Conservation (phyloP, 192 early-diverging fungal species). For the Ramicandelaber brevisporus region DNA sequence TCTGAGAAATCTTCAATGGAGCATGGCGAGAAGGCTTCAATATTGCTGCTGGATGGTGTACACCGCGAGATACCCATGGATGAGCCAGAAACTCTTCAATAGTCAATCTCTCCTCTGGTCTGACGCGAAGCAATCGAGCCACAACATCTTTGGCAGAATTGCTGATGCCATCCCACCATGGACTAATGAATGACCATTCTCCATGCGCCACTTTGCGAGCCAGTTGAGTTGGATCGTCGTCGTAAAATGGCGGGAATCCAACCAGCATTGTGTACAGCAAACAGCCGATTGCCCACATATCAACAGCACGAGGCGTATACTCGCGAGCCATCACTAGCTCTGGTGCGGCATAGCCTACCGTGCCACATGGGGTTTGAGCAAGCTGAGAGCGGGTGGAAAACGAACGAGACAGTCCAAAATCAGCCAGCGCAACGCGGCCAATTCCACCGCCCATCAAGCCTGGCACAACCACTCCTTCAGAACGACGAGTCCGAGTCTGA, state of each 20-base stretch:
- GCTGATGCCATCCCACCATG: conserved; percentile 85
- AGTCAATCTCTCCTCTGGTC: conserved; percentile 41
- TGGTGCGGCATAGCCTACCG: conserved; percentile 78
- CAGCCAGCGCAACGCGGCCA: conserved; percentile 59
- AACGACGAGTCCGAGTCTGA: conserved; percentile 36
- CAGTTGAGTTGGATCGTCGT: conserved; percentile 45
- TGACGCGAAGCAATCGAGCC: conserved; percentile 33
- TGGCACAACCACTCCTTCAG: conserved; percentile 42
- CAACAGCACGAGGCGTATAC: conserved; percentile 58
- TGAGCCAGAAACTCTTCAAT: conserved; percentile 59
- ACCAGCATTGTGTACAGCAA: conserved; percentile 61
- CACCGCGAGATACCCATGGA: conserved; percentile 32
- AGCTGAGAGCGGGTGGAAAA: conserved; percentile 58
- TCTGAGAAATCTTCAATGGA: conserved; percentile 10
- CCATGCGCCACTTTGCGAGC: conserved; percentile 70
- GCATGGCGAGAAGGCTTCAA: conserved; percentile 5
- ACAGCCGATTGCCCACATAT: conserved; percentile 74
- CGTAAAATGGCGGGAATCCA: conserved; percentile 63
- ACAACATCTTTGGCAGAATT: conserved; percentile 46
- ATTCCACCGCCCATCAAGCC: conserved; percentile 62
- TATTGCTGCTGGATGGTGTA: conserved; percentile 5
- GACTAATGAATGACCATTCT: conserved; percentile 56
- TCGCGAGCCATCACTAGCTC: conserved; percentile 64
- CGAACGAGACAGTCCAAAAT: conserved; percentile 78
- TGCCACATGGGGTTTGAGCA: conserved; percentile 77